phyloP scores from a whole-genome alignment of 163 green algal genomes.

The Scenedesmus sp. region DNA sequence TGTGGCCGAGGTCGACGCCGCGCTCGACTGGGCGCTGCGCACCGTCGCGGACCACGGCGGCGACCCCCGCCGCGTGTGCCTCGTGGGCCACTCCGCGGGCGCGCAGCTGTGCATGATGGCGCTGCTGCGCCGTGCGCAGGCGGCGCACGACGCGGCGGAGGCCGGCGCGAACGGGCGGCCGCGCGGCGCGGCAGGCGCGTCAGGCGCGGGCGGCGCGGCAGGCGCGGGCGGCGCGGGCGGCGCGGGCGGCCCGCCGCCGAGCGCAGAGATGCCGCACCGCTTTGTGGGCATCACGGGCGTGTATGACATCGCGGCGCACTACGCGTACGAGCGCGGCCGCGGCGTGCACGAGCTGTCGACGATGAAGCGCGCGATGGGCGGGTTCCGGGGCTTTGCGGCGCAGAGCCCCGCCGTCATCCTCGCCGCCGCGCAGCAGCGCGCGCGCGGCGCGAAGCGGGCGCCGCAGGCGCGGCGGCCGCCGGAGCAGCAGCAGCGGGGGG shows the following conservation, averaged over 20 bases:
- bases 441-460: not conserved
- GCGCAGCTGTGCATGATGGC: slow-evolving; percentile 80
- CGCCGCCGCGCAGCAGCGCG: slow-evolving; percentile 32
- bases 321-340: slow-evolving; percentile 69
- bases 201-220: not conserved
- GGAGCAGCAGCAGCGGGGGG: no score
- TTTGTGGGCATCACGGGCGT: slow-evolving; percentile 70
- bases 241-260: not conserved
- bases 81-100: slow-evolving; percentile 79
- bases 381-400: slow-evolving; percentile 41
- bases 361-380: slow-evolving; percentile 74
- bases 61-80: slow-evolving; percentile 54
- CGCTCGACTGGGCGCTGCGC: slow-evolving; percentile 69
- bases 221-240: slow-evolving; percentile 14
- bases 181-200: not conserved
- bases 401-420: slow-evolving; percentile 69
- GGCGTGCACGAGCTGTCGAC: slow-evolving; percentile 76
- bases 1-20: slow-evolving; percentile 64
- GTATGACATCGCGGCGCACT: slow-evolving; percentile 81
- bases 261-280: slow-evolving; percentile 55
- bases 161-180: no score
- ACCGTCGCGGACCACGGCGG: slow-evolving; percentile 55
- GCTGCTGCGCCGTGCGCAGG: slow-evolving; percentile 62
- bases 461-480: no score
- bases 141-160: slow-evolving; percentile 9